These are phyloP conservation scores for Talinum fruticosum DNA, from an alignment of 148 eudicot species.

Conservation along the genomic window DNA sequence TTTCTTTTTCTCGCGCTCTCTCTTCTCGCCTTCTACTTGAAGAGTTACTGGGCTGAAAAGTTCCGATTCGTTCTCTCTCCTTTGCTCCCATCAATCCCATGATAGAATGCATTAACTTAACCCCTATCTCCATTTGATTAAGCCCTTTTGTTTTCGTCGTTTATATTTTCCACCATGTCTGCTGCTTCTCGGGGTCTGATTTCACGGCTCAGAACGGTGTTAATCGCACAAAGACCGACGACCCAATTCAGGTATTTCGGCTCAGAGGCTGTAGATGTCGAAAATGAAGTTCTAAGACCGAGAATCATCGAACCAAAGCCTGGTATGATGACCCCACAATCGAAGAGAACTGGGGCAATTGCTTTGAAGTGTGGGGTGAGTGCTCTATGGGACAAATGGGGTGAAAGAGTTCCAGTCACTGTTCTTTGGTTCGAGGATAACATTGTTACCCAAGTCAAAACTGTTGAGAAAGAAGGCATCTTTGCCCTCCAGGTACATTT, in stretches of 20 bases:
- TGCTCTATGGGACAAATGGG: slow-evolving; percentile 98
- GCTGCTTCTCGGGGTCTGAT: slow-evolving; percentile 57
- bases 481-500: slow-evolving; percentile 73
- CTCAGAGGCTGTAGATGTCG: slow-evolving; percentile 13
- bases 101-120: neutral
- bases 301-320: slow-evolving; percentile 57
- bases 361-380: slow-evolving; percentile 95
- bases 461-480: slow-evolving; percentile 82
- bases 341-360: slow-evolving; percentile 70
- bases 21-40: too few relatives aligned
- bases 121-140: neutral
- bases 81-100: neutral
- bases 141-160: neutral
- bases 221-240: slow-evolving; percentile 5
- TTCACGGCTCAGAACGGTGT: slow-evolving; percentile 42
- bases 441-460: slow-evolving; percentile 87
- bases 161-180: slow-evolving; percentile 29
- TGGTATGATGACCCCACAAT: slow-evolving; percentile 57
- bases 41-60: too few relatives aligned
- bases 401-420: slow-evolving; percentile 70
- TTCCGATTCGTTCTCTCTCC: neutral
- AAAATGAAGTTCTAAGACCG: slow-evolving; percentile 21
- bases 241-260: slow-evolving; percentile 39
- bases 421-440: slow-evolving; percentile 89
- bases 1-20: too few relatives aligned